Evolutionary conservation across 257 asterid genomes (phyloP).

Genomic region (Scutellaria galericulata): DNA sequence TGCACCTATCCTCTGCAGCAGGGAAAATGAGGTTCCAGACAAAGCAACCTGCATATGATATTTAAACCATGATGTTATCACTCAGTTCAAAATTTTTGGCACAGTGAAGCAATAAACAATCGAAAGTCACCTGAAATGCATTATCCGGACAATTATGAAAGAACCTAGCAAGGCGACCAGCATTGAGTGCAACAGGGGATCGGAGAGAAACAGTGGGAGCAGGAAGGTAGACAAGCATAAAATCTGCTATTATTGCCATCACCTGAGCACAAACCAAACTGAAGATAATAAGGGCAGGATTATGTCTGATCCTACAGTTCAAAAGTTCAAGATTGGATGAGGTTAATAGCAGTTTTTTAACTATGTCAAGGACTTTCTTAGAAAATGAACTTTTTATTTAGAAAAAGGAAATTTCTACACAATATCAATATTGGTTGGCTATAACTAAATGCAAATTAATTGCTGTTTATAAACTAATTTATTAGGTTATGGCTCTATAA

Average conservation of each 20-base stretch:
- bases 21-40: slow-evolving; percentile 74
- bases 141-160: slow-evolving; percentile 87
- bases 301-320: not conserved
- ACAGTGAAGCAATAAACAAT: slow-evolving; percentile 10
- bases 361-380: not conserved
- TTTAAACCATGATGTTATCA: slow-evolving; percentile 25
- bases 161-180: slow-evolving; percentile 81
- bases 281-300: slow-evolving; percentile 24
- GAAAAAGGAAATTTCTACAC: not conserved
- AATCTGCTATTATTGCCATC: slow-evolving; percentile 95
- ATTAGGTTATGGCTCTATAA: not conserved
- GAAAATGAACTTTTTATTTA: not conserved
- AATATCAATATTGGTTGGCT: not conserved
- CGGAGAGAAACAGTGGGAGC: slow-evolving; percentile 98
- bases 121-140: slow-evolving; percentile 78
- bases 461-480: not conserved
- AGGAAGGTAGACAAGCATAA: slow-evolving; percentile 97
- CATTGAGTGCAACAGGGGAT: slow-evolving; percentile 64
- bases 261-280: slow-evolving; percentile 52
- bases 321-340: not conserved
- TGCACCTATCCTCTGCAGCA: slow-evolving; percentile 84
- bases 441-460: not conserved
- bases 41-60: slow-evolving; percentile 61
- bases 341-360: not conserved
- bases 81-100: slow-evolving; percentile 9